Conservation (phyloP, 78 protist species). For the Dictyostelium firmibasis region DNA sequence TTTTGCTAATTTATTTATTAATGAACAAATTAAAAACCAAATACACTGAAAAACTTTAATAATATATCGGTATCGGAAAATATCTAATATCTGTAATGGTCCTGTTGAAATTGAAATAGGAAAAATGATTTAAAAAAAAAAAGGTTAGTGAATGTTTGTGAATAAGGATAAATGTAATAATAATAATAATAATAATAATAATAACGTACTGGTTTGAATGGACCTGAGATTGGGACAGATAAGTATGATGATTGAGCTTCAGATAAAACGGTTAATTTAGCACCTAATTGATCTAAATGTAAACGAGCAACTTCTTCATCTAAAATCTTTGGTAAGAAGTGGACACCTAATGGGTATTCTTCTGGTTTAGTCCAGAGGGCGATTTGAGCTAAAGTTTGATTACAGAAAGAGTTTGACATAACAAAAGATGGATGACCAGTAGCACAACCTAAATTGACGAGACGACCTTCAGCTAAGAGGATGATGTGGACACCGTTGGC, state of each 20-base stretch:
- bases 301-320: conserved; percentile 99
- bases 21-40: too few relatives aligned
- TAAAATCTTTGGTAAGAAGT: conserved; percentile 97
- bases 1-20: too few relatives aligned
- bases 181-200: too few relatives aligned
- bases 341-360: conserved; percentile 92
- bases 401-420: conserved; percentile 99
- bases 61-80: too few relatives aligned
- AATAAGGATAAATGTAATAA: too few relatives aligned
- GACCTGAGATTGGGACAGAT: conserved; percentile 88
- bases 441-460: conserved; percentile 99
- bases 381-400: conserved; percentile 99
- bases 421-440: conserved; percentile 99
- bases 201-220: conserved; percentile 84
- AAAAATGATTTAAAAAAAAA: too few relatives aligned
- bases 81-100: too few relatives aligned
- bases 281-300: conserved; percentile 96
- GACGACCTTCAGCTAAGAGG: conserved; percentile 99
- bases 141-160: too few relatives aligned
- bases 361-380: conserved; percentile 91
- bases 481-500: conserved; percentile 94
- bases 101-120: too few relatives aligned
- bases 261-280: conserved; percentile 93
- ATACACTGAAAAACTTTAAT: too few relatives aligned
- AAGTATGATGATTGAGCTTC: conserved; percentile 94